These are phyloP conservation scores for Debaryomyces coudertii DNA, from an alignment of 1,139 yeast species.

Conservation along the genomic window DNA sequence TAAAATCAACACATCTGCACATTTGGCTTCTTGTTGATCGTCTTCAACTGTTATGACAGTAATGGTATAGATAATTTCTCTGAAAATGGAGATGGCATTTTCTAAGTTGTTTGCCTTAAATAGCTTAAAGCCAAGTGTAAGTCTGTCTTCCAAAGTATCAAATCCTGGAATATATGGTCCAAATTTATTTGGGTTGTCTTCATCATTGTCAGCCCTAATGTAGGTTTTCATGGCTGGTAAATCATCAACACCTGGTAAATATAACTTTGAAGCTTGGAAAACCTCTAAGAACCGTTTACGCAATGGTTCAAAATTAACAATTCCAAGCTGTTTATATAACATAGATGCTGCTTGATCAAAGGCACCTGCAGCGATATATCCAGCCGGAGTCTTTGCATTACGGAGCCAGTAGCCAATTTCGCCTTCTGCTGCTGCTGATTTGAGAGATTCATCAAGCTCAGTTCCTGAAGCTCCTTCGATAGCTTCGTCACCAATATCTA, in stretches of 20 bases:
- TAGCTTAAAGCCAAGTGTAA: slow-evolving; percentile 76
- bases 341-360: slow-evolving; percentile 95
- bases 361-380: slow-evolving; percentile 94
- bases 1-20: slow-evolving; percentile 68
- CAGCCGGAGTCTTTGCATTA: slow-evolving; percentile 88
- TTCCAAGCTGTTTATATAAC: slow-evolving; percentile 86
- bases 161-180: slow-evolving; percentile 79
- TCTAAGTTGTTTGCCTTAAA: slow-evolving; percentile 85
- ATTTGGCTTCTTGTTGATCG: slow-evolving; percentile 76
- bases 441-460: slow-evolving; percentile 17
- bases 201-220: slow-evolving; percentile 63
- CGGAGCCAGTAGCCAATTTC: slow-evolving; percentile 86
- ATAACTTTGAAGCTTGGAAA: slow-evolving; percentile 77
- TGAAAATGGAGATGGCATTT: slow-evolving; percentile 77
- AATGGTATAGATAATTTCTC: slow-evolving; percentile 76
- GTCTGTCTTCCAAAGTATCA: slow-evolving; percentile 63
- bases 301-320: slow-evolving; percentile 83
- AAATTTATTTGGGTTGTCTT: slow-evolving; percentile 57
- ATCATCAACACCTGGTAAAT: slow-evolving; percentile 70
- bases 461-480: slow-evolving; percentile 37
- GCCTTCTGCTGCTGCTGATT: slow-evolving; percentile 42
- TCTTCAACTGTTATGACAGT: slow-evolving; percentile 71
- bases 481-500: slow-evolving; percentile 47
- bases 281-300: slow-evolving; percentile 81
- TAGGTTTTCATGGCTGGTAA: slow-evolving; percentile 71